Conservation (phyloP, 805 yeast species). For the Saccharomycopsis fermentans region DNA sequence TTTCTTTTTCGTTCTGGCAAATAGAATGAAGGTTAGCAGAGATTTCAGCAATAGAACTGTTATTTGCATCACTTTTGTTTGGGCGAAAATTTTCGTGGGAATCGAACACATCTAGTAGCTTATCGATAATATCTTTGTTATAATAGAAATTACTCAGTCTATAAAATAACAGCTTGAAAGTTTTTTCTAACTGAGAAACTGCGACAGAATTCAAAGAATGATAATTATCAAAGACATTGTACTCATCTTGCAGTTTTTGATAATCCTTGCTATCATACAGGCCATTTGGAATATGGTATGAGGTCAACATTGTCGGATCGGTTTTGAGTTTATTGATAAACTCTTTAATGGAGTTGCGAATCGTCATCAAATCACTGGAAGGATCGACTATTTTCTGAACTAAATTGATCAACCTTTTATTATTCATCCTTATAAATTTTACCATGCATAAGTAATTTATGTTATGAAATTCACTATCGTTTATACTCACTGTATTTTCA, state of each 20-base stretch:
- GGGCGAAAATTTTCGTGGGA: neutral
- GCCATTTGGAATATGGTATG: neutral
- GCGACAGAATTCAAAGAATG: neutral
- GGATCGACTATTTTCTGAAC: slow-evolving; percentile 43
- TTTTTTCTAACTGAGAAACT: neutral
- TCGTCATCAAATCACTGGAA: slow-evolving; percentile 49
- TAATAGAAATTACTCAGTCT: slow-evolving; percentile 31
- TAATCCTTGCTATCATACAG: neutral
- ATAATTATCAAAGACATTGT: neutral
- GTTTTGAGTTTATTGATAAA: slow-evolving; percentile 29
- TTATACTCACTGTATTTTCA: neutral
- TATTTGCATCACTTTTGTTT: neutral
- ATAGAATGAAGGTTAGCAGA: neutral
- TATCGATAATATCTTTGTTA: slow-evolving; percentile 50
- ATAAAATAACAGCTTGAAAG: neutral
- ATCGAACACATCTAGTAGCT: neutral
- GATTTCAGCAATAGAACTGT: neutral
- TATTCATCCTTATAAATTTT: slow-evolving; percentile 43
- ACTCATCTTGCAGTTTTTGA: neutral
- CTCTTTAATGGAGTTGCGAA: slow-evolving; percentile 55
- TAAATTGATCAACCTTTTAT: slow-evolving; percentile 48
- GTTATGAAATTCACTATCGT: slow-evolving; percentile 29
- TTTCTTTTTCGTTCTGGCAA: neutral
- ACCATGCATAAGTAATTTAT: slow-evolving; percentile 35
- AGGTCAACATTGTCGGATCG: slow-evolving; percentile 39